Evolutionary conservation across 768 basidiomycete species (phyloP).

Genomic region (Xerocomellus chrysenteron): DNA sequence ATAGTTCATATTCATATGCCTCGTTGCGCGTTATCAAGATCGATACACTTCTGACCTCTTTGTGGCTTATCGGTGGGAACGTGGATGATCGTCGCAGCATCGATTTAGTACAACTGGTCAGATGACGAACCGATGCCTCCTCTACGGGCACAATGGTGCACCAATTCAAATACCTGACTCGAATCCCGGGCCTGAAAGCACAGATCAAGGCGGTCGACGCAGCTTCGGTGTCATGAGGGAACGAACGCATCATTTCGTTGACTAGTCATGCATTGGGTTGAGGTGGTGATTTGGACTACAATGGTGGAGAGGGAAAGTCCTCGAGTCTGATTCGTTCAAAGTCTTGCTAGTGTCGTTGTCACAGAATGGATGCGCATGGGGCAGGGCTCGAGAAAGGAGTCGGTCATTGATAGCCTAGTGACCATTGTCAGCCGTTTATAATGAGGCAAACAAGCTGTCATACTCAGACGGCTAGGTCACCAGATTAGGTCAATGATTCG

Average conservation of each 20-base stretch:
- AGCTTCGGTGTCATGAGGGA: neutral
- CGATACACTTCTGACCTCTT: too few species aligned
- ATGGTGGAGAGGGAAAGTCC: neutral
- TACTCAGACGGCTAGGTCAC: too few species aligned
- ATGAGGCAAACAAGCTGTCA: too few species aligned
- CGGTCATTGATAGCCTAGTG: too few species aligned
- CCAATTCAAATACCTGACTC: neutral
- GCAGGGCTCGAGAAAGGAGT: too few species aligned
- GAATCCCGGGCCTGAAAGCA: neutral
- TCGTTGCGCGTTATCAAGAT: neutral
- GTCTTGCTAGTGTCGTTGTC: too few species aligned
- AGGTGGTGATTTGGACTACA: neutral
- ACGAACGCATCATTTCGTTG: slow-evolving; percentile 10
- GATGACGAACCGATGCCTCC: neutral
- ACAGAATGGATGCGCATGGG: too few species aligned
- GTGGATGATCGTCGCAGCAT: slow-evolving; percentile 35
- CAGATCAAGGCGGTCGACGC: too few species aligned
- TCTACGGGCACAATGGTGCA: neutral
- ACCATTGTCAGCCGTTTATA: too few species aligned
- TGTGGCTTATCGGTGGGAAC: slow-evolving; percentile 38
- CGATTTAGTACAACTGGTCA: neutral
- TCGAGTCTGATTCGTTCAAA: neutral
- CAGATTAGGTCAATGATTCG: too few species aligned
- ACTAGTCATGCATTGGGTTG: neutral
- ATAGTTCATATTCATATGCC: neutral